Base-by-base conservation (phyloP, 1,284 basidiomycete species). In the Marasmius tenuissimus region DNA sequence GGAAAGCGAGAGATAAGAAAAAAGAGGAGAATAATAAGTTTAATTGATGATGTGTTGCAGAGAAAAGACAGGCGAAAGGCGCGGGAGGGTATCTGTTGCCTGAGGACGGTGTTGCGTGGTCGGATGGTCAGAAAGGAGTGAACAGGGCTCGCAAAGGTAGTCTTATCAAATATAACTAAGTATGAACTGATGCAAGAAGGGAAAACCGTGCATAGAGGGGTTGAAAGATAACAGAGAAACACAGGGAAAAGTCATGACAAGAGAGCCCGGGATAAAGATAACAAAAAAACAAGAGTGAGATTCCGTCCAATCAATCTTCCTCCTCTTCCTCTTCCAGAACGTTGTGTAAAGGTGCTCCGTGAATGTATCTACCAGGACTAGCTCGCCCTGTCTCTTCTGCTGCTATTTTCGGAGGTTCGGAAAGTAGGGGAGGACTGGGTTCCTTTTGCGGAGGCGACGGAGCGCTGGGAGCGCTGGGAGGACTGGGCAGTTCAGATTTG, bases 341-440 rank as follows among this genome's bases (percentile, higher is more conserved):
- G 67, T 94, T 94, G 65, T 94, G 91, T 69, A 96, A 78, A 33
- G 94, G 93, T 33, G 91, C 91, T 39, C 94, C 94, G 70, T 96
- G 93, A 38, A 92, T 77, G 70, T 96, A 95, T 57, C 92, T 84
- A 42, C 78, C 84, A 6, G 93, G 92, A 69, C 87, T 90, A 11
- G 78, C 75, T 63, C 83, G 71, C 58, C 88, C 80, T 61, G 82
- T 68, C 61, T 87, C 78, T 65, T 81, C 72, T 20, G 76, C 72
- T 20, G 76, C 77, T 3, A 73, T 63, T 0, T 67, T 69, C 7
- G 76, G 75, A 3, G 76, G 73, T 42, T 76, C 74, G 7, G 72
- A 67, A 0, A 66, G 60, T 1, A 63, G 40, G n/a, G 45, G 63
- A 40, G 16, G 42, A 37, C 39, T 49, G 35, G 22, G 69, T 64